These are phyloP conservation scores for Penicillium concentricum DNA, from an alignment of 2,329 filamentous ascomycete species.

Conservation along the genomic window DNA sequence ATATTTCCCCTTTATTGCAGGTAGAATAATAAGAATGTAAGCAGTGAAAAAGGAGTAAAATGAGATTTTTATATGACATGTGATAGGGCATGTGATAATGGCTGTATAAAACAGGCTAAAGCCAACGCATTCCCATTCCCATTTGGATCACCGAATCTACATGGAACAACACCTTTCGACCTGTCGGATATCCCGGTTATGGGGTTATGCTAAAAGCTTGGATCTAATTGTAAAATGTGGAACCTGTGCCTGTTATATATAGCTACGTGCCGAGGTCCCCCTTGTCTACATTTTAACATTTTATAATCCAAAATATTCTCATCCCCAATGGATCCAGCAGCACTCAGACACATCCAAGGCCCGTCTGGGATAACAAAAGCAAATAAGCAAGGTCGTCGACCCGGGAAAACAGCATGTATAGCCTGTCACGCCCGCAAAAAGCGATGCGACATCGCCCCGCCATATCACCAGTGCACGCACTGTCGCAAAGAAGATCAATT, in stretches of 20 bases:
- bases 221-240: background rate
- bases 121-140: background rate
- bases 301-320: background rate
- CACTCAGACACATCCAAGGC: background rate
- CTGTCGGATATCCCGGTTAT: background rate
- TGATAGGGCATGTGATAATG: background rate
- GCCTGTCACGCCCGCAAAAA: constrained; percentile 9
- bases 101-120: background rate
- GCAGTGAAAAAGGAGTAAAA: too few species aligned
- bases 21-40: background rate
- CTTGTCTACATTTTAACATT: background rate
- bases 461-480: constrained; percentile 5
- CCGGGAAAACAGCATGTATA: constrained; percentile 3
- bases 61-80: background rate
- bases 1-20: background rate
- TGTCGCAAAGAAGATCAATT: constrained; percentile 1
- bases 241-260: background rate
- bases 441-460: constrained; percentile 2
- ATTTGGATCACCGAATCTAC: background rate
- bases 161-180: too few species aligned
- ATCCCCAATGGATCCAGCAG: background rate
- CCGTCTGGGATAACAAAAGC: background rate
- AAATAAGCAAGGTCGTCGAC: constrained; percentile 4
- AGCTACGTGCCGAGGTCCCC: background rate
- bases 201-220: background rate